Evolutionary conservation across 78 protist species (phyloP).

Genomic region (Polysphondylium violaceum): DNA sequence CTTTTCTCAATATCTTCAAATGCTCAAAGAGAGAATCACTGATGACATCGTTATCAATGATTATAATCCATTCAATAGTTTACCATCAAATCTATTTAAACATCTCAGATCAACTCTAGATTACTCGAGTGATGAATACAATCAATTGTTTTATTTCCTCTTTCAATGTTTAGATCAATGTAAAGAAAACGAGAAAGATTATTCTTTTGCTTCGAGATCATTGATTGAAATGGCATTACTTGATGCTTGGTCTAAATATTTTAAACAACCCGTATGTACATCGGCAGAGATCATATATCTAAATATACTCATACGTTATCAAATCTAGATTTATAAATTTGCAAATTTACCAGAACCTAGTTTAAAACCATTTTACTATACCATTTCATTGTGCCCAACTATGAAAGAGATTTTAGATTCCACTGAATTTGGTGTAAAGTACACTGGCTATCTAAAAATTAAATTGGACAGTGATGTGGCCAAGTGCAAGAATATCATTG

Average conservation of each 20-base stretch:
- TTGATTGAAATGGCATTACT: conserved; percentile 63
- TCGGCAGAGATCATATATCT: not conserved
- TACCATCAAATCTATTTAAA: conserved; percentile 1
- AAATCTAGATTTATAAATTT: conserved; percentile 20
- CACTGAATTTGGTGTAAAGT: conserved; percentile 39
- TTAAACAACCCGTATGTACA: conserved; percentile 32
- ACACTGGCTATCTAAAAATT: conserved; percentile 49
- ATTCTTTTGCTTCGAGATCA: conserved; percentile 41
- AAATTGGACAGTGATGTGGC: conserved; percentile 45
- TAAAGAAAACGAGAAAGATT: conserved; percentile 5
- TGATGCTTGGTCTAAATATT: conserved; percentile 60
- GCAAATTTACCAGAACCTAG: not conserved
- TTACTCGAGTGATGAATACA: too few species aligned
- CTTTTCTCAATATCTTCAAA: conserved; percentile 5
- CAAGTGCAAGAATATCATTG: conserved; percentile 27
- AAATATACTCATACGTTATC: too few species aligned
- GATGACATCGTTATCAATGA: not conserved
- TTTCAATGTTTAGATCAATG: conserved; percentile 64
- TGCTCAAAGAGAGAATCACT: not conserved
- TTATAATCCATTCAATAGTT: conserved; percentile 38
- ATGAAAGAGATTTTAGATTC: conserved; percentile 47
- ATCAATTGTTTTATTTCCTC: not conserved
- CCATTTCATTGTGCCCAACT: too few species aligned
- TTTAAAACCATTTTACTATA: conserved; percentile 57
- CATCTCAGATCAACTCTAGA: conserved; percentile 27